Evolutionary conservation across 495 filamentous ascomycete species (phyloP).

Genomic region (Xylaria grammica): DNA sequence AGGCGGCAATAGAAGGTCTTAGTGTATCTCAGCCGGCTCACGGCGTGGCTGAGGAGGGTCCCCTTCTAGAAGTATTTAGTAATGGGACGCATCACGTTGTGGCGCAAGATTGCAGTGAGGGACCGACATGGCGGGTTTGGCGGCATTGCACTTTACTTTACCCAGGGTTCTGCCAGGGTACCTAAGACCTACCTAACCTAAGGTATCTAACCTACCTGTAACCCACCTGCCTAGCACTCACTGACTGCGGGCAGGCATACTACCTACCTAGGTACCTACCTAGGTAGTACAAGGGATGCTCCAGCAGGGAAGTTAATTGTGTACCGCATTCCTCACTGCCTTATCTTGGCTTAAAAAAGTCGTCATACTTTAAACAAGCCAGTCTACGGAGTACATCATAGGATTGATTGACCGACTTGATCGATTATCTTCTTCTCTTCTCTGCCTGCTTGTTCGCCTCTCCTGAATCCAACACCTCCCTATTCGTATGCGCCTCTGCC

Average conservation of each 20-base stretch:
- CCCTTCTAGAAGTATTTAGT: not conserved
- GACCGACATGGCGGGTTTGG: not conserved
- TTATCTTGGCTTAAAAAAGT: constrained; percentile 23
- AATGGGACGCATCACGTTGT: not conserved
- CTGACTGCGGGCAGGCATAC: too few relatives aligned
- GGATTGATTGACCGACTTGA: not conserved
- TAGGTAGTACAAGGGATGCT: not conserved
- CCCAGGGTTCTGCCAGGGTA: too few relatives aligned
- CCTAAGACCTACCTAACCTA: too few relatives aligned
- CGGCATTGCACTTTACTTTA: too few relatives aligned
- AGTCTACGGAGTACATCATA: constrained; percentile 3
- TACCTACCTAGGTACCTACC: not conserved
- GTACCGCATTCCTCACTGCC: constrained; percentile 2
- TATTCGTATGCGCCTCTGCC: not conserved
- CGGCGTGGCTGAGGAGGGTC: not conserved
- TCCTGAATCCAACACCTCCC: not conserved
- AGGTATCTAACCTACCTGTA: too few relatives aligned
- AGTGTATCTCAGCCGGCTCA: not conserved
- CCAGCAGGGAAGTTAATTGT: not conserved
- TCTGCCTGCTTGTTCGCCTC: not conserved
- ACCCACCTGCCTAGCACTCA: too few relatives aligned
- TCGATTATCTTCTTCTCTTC: not conserved
- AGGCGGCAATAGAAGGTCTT: too few relatives aligned
- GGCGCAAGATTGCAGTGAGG: not conserved
- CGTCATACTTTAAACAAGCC: constrained; percentile 11